Percentiles rank a stretch among this genome's conserved stretches.
Evolutionary conservation across 495 filamentous ascomycete species (phyloP).

Genomic region (Penicillium chermesinum): DNA sequence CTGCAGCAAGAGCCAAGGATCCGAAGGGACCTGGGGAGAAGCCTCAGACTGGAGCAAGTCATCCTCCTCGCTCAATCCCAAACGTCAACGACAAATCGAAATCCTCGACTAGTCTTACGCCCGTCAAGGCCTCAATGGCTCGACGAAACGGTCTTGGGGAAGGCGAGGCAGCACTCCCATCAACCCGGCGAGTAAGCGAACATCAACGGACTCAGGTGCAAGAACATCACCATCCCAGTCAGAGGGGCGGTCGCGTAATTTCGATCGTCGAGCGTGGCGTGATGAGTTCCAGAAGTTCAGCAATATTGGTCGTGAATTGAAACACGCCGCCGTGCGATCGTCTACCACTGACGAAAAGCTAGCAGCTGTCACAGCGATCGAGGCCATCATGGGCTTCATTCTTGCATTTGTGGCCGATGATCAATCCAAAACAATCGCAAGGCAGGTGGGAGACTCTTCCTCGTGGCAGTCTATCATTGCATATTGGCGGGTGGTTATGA

Average conservation of each 20-base stretch:
- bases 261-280: conserved; percentile 41
- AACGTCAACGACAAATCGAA: conserved; percentile 26
- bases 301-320: conserved; percentile 42
- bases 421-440: conserved; percentile 29
- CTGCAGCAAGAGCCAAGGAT: conserved; percentile 18
- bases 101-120: conserved; percentile 21
- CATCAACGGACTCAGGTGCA: conserved; percentile 22
- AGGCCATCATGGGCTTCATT: conserved; percentile 47
- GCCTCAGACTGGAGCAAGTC: conserved; percentile 19
- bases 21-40: conserved; percentile 22
- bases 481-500: conserved; percentile 42
- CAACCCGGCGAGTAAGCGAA: conserved; percentile 20
- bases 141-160: conserved; percentile 26
- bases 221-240: conserved; percentile 29
- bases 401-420: conserved; percentile 46
- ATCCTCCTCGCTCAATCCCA: conserved; percentile 3
- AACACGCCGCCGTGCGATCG: conserved; percentile 43
- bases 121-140: conserved; percentile 20
- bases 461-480: conserved; percentile 48
- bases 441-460: conserved; percentile 36
- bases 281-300: conserved; percentile 41
- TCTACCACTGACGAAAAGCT: conserved; percentile 34
- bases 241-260: conserved; percentile 25
- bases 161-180: conserved; percentile 27
- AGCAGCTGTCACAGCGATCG: conserved; percentile 40